These are phyloP conservation scores for Termitomyces sp. DNA, from an alignment of 768 basidiomycete species.

Conservation along the genomic window DNA sequence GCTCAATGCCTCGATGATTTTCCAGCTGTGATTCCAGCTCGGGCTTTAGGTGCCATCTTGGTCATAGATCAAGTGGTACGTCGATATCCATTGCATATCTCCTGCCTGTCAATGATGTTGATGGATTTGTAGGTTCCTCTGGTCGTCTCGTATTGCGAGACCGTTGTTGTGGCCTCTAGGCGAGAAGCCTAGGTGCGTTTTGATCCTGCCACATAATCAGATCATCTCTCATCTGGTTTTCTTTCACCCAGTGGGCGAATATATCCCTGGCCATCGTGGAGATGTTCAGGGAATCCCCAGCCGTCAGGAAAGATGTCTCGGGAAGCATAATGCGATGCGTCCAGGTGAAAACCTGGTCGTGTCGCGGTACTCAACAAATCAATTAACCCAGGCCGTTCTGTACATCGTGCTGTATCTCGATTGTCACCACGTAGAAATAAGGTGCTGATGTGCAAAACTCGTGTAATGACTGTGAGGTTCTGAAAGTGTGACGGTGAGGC, in stretches of 20 bases:
- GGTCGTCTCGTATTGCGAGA: background rate
- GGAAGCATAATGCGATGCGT: background rate
- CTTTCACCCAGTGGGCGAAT: background rate
- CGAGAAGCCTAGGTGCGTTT: background rate
- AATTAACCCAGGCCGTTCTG: constrained; percentile 3
- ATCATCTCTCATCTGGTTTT: background rate
- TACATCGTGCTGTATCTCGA: background rate
- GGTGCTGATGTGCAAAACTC: background rate
- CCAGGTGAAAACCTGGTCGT: background rate
- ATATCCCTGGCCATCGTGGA: background rate
- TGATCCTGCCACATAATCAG: background rate
- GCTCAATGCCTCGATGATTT: background rate
- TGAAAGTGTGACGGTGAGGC: too few relatives aligned
- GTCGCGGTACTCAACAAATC: background rate
- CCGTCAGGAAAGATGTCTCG: background rate
- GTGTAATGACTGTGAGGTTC: background rate
- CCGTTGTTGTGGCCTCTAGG: background rate
- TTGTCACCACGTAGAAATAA: background rate
- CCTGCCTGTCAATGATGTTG: background rate
- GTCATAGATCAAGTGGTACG: background rate
- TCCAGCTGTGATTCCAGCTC: background rate
- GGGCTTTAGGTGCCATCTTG: background rate
- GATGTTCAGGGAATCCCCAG: background rate
- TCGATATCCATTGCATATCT: background rate
- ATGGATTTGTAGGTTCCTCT: background rate